Evolutionary conservation across 352 stramenopile genomes (phyloP), one percentile per base, ranked within the genome.

Genomic region (Globisporangium emineosum): DNA sequence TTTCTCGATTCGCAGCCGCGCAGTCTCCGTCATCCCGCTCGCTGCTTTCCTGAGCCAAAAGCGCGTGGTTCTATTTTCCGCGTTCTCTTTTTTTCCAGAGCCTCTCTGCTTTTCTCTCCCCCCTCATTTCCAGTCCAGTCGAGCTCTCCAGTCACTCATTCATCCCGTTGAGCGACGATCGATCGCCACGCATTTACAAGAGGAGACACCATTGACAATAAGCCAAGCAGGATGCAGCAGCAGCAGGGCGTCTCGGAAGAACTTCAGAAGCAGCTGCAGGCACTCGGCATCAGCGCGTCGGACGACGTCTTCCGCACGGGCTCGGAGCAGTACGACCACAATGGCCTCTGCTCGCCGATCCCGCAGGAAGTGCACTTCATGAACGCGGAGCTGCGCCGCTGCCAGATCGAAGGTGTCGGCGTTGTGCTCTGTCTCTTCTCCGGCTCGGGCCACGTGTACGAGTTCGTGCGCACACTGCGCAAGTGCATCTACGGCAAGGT

Each of bases 401-500:
- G 82, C 61, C 75, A 86, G 21, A 79, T 94, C 42, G 83, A 93
- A 65, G 83, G 83, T 32, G 83, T 90, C 19, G 83, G 83, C 33
- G 77, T 93, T 60, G 71, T 92, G 61, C 72, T 92, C 3, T 88
- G 83, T 23, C 72, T 94, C 23, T 94, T 94, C 66, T 93, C 86
- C 2, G 86, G 86, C 12, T 88, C 83, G 21, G 86, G 86, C 45
- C 76, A 87, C 25, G 86, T 91, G 25, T 94, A 94, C 66, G 86
- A 94, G 67, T 91, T 94, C 57, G 86, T 94, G 59, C 83, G 86
- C 37, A 94, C 86, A 61, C 74, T 94, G 54, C 80, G 86, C 58
- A 94, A 94, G 65, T 94, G 86, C 64, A 94, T 94, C 57, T 94
- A 93, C 70, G 86, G 86, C 49, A 94, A 94, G 66, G 86, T 94